Percentiles rank a stretch among this genome's conserved stretches.
Evolutionary conservation across 805 yeast species (phyloP).

Genomic region (Metschnikowia cubensis): DNA sequence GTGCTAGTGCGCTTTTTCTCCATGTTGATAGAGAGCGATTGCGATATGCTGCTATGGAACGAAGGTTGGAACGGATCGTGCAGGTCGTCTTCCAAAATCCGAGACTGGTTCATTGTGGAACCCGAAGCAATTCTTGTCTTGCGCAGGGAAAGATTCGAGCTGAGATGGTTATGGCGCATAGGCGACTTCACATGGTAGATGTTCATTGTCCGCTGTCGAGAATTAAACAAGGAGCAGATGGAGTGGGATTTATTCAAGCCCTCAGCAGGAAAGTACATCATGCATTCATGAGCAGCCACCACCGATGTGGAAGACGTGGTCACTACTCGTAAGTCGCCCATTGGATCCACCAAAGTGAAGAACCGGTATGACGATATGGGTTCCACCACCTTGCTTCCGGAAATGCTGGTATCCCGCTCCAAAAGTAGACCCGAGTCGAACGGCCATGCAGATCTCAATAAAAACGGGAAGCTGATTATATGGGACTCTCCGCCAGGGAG

Average conservation of each 20-base stretch:
- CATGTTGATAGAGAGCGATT: conserved; percentile 31
- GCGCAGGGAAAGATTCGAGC: conserved; percentile 5
- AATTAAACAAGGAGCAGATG: conserved; percentile 55
- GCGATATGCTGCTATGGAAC: conserved; percentile 6
- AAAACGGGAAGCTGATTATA: conserved; percentile 66
- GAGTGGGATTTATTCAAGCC: conserved; percentile 33
- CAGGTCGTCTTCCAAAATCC: conserved; percentile 41
- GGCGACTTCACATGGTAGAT: conserved; percentile 54
- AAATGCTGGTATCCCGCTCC: conserved; percentile 40
- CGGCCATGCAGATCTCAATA: conserved; percentile 54
- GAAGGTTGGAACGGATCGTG: conserved; percentile 8
- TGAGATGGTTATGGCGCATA: conserved; percentile 13
- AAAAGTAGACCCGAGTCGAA: conserved; percentile 66
- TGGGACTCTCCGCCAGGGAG: conserved; percentile 55
- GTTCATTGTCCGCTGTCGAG: conserved; percentile 40
- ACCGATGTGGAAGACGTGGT: conserved; percentile 68
- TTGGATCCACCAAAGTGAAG: conserved; percentile 69
- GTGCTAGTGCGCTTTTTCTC: conserved; percentile 44
- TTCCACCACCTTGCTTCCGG: not conserved
- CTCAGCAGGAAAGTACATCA: conserved; percentile 50
- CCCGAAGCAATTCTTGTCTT: conserved; percentile 27
- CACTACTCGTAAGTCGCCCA: conserved; percentile 67
- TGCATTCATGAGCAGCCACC: conserved; percentile 53
- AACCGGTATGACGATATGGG: conserved; percentile 35
- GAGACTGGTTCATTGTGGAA: conserved; percentile 41